Percentiles rank a stretch among this genome's conserved stretches.
phyloP scores from a whole-genome alignment of 306 rosid species.

The Trichosanthes cucumerina region DNA sequence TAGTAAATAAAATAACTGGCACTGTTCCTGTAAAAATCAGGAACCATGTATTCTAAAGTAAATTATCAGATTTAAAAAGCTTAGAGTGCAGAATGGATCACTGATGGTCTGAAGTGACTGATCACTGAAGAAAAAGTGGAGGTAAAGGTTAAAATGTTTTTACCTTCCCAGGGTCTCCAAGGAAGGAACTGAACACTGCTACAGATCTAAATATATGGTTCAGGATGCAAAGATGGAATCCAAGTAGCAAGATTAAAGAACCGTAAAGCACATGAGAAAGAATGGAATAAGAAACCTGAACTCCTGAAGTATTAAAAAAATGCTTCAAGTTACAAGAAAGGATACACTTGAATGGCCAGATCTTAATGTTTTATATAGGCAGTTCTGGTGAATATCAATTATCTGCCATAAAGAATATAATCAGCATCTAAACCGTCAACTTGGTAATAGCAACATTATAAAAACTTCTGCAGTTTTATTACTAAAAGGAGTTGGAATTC shows the following conservation, averaged over 20 bases:
- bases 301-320: background rate
- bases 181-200: constrained; percentile 89
- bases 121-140: background rate
- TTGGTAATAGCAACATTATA: background rate
- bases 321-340: constrained; percentile 21
- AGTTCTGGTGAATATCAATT: constrained; percentile 67
- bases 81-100: background rate
- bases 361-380: constrained; percentile 78
- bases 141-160: background rate
- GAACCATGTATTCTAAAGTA: background rate
- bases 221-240: constrained; percentile 28
- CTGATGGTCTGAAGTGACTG: background rate
- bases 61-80: background rate
- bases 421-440: constrained; percentile 9
- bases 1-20: background rate
- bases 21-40: background rate
- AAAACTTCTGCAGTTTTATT: background rate
- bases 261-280: background rate
- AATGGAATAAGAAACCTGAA: background rate
- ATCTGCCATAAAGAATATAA: constrained; percentile 51
- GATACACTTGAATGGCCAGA: constrained; percentile 90
- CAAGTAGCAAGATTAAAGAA: constrained; percentile 6
- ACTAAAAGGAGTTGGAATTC: background rate
- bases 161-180: constrained; percentile 98
- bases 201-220: constrained; percentile 61